These are phyloP conservation scores for Epichloe uncinata DNA, from an alignment of 2,329 filamentous ascomycete genomes.

Conservation along the genomic window DNA sequence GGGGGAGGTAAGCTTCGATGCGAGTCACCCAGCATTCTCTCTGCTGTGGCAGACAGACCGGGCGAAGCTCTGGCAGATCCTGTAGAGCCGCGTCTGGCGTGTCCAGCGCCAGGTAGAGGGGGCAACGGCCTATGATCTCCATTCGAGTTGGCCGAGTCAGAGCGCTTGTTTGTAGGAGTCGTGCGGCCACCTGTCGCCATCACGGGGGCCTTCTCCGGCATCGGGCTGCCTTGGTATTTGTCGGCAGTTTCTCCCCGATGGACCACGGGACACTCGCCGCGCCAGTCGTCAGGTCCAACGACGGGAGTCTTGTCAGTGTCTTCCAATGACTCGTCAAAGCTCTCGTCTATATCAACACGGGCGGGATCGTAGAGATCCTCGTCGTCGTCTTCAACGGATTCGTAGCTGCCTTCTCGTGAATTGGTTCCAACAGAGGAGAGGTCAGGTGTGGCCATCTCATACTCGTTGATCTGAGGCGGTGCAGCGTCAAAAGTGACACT, in stretches of 20 bases:
- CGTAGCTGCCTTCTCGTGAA: slow-evolving; percentile 86
- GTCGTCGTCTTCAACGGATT: slow-evolving; percentile 66
- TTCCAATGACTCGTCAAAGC: slow-evolving; percentile 89
- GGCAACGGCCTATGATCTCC: slow-evolving; percentile 75
- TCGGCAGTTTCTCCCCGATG: slow-evolving; percentile 12
- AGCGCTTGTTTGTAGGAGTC: slow-evolving; percentile 42
- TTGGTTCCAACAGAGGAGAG: slow-evolving; percentile 83
- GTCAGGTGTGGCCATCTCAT: slow-evolving; percentile 94
- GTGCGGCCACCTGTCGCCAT: slow-evolving; percentile 27
- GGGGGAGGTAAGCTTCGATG: slow-evolving; percentile 61
- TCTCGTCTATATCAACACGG: slow-evolving; percentile 50
- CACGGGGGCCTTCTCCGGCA: slow-evolving; percentile 38
- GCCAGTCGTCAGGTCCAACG: slow-evolving; percentile 94
- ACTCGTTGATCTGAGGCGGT: slow-evolving; percentile 91
- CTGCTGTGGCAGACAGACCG: slow-evolving; percentile 56
- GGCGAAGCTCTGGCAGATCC: slow-evolving; percentile 42
- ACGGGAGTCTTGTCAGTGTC: slow-evolving; percentile 96
- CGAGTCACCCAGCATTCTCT: slow-evolving; percentile 52
- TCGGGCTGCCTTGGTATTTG: slow-evolving; percentile 54
- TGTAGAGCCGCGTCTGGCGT: slow-evolving; percentile 24
- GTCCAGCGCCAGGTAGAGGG: slow-evolving; percentile 56
- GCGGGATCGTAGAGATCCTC: slow-evolving; percentile 42
- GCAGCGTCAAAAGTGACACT: slow-evolving; percentile 94
- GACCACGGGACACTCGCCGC: slow-evolving; percentile 49
- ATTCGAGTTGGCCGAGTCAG: slow-evolving; percentile 64